Evolutionary conservation across 352 stramenopile species (phyloP).

Genomic region (Globisporangium abappressorium): DNA sequence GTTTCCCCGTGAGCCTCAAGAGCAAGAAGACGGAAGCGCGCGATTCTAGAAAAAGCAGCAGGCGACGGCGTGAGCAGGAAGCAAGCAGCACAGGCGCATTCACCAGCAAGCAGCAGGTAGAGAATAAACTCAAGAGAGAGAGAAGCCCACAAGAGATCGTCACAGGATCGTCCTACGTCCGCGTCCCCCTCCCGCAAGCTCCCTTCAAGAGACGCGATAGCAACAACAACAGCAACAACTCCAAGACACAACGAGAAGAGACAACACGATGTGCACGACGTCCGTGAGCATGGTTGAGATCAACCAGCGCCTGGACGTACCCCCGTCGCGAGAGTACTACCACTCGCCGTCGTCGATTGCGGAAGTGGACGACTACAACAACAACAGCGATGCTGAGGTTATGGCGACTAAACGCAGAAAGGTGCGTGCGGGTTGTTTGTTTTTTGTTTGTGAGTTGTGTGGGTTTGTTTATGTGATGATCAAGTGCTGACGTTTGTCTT

Average conservation of each 20-base stretch:
- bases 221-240: neutral
- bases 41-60: constrained; percentile 9
- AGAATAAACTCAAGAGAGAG: neutral
- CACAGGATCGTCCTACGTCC: neutral
- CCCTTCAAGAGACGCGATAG: neutral
- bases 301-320: constrained; percentile 28
- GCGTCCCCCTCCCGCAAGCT: neutral
- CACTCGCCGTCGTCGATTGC: constrained; percentile 66
- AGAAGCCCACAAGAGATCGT: neutral
- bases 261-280: constrained; percentile 29
- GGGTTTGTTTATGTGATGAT: neutral
- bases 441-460: neutral
- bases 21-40: neutral
- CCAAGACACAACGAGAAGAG: neutral
- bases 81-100: neutral
- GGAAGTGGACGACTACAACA: constrained; percentile 38
- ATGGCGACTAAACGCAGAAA: constrained; percentile 22
- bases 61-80: neutral
- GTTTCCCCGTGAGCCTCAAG: neutral
- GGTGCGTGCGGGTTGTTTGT: constrained; percentile 22
- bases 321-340: constrained; percentile 31
- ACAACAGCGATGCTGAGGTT: neutral
- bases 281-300: constrained; percentile 25
- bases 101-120: neutral
- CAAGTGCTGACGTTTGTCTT: neutral